phyloP scores from a whole-genome alignment of 129 eudicot genomes.

The Tagetes erecta region DNA sequence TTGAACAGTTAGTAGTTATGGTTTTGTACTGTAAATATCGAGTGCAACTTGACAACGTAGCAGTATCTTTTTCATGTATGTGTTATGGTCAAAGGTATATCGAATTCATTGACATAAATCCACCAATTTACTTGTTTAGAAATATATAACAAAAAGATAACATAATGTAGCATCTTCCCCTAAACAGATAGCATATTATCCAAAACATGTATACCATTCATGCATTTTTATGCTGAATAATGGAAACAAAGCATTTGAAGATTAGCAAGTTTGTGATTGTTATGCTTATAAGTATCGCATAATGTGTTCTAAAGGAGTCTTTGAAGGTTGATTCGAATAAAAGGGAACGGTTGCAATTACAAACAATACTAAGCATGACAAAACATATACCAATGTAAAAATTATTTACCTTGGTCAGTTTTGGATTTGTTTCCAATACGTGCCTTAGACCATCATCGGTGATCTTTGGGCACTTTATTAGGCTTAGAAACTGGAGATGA shows the following conservation, averaged over 20 bases:
- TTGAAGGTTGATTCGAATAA: neutral
- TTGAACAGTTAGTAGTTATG: neutral
- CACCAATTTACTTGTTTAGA: neutral
- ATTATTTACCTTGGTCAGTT: slow-evolving; percentile 64
- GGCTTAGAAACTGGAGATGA: slow-evolving; percentile 61
- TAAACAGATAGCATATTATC: neutral
- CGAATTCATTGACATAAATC: neutral
- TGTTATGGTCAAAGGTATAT: neutral
- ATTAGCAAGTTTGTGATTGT: neutral
- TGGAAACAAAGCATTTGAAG: neutral
- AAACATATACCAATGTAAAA: neutral
- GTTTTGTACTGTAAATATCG: neutral
- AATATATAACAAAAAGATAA: neutral
- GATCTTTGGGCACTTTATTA: slow-evolving; percentile 71
- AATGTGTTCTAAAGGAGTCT: neutral
- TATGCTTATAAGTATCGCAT: neutral
- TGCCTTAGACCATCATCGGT: slow-evolving; percentile 75
- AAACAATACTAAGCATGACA: neutral
- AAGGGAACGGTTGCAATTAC: neutral
- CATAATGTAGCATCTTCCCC: neutral
- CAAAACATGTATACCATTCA: neutral
- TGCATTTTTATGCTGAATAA: neutral
- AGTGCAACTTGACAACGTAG: neutral
- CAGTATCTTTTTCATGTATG: neutral
- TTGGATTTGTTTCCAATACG: slow-evolving; percentile 56